Conservation (phyloP, 2,329 filamentous ascomycete species). For the Fusarium sp. region DNA sequence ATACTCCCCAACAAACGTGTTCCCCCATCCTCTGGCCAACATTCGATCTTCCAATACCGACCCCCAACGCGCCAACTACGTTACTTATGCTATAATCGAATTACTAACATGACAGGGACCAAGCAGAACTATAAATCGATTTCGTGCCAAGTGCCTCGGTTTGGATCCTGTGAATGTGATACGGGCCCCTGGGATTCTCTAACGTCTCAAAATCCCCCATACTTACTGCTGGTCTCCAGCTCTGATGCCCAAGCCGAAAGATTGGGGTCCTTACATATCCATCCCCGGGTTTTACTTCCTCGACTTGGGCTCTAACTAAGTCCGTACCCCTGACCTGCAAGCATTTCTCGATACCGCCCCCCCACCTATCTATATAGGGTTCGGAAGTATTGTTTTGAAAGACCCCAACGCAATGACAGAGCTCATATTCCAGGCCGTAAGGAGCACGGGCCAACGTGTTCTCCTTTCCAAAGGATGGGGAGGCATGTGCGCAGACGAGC, state of each 20-base stretch:
- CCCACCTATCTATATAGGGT: slow-evolving; percentile 78
- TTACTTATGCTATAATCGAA: slow-evolving; percentile 80
- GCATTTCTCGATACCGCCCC: slow-evolving; percentile 71
- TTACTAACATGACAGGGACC: slow-evolving; percentile 83
- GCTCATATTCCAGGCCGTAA: slow-evolving; percentile 76
- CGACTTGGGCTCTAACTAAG: slow-evolving; percentile 57
- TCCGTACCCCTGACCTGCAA: slow-evolving; percentile 67
- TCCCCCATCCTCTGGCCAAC: slow-evolving; percentile 81
- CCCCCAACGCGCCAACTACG: slow-evolving; percentile 75
- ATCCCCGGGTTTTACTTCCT: slow-evolving; percentile 76
- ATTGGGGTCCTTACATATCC: slow-evolving; percentile 73
- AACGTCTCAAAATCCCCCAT: slow-evolving; percentile 10
- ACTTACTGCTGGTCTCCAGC: slow-evolving; percentile 85
- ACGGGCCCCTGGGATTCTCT: slow-evolving; percentile 10
- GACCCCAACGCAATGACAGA: slow-evolving; percentile 75
- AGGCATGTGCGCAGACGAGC: slow-evolving; percentile 71
- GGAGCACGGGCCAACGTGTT: slow-evolving; percentile 73
- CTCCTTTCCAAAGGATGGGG: slow-evolving; percentile 82
- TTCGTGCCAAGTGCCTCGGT: slow-evolving; percentile 22
- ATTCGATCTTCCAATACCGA: slow-evolving; percentile 68
- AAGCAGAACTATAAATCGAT: slow-evolving; percentile 34
- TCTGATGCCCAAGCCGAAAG: slow-evolving; percentile 75
- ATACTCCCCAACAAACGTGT: slow-evolving; percentile 79
- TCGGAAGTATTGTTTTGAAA: slow-evolving; percentile 81
- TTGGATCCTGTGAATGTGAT: slow-evolving; percentile 55